Base-by-base conservation (phyloP, 2,329 filamentous ascomycete species). In the Aspergillus pseudotamarii region DNA sequence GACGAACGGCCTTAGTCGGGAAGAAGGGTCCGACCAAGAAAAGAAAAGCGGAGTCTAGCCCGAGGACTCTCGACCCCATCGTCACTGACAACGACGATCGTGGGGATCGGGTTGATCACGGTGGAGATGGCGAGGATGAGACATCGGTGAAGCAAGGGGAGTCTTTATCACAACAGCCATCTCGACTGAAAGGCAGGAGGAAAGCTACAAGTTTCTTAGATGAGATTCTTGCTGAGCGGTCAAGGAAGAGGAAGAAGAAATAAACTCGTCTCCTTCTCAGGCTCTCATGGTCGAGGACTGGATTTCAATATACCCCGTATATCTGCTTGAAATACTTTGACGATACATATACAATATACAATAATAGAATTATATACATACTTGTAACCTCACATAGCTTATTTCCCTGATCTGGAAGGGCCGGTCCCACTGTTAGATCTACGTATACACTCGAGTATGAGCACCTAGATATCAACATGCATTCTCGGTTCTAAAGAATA, bases 151-250 rank as follows among this genome's bases (percentile, higher is more conserved):
- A 58, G 56, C 58, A 63, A 58, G 59, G 61, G 48, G 55, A 58
- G 34, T 23, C 62, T 1, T 57, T 61, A n/a, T 58, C 64, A 55
- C 63, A 53, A n/a, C 55, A 66, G 58, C 58, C 60, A 46, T 60
- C 64, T 32, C 63, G 62, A 28, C 54, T 67, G 11, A 76, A 72
- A 58, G 71, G 68, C 26, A 74, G 72, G 32, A 82, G 80, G 66
- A 79, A 80, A 57, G 76, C 76, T 1, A 77, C 71, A 16, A 86
- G 80, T 64, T 87, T 84, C 68, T 75, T 88, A 28, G 86, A 88
- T 71, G 83, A 87, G 66, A 72, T 88, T 19, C 68, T 81, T 55
- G 75, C 75, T n/a, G 71, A 78, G 55, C 67, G 77, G 60, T 80
- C 81, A 9, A 83, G 81, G 66, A 86, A 86, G 76, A 83, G 83